Conservation (phyloP, 805 yeast species). For the Cyberlindnera mrakii region DNA sequence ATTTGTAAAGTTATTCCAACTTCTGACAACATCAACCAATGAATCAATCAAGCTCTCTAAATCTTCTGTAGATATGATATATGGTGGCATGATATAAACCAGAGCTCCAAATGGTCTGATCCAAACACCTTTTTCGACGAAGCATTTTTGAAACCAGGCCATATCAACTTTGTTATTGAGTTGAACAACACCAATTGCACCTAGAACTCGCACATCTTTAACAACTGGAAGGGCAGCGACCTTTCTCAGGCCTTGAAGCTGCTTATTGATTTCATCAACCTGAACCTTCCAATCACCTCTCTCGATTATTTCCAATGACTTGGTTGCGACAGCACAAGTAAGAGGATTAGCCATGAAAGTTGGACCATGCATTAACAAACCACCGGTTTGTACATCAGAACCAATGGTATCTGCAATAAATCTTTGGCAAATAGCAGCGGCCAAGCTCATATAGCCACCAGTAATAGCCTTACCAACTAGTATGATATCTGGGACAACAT, state of each 20-base stretch:
- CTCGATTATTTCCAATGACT: slow-evolving; percentile 19
- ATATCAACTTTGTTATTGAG: slow-evolving; percentile 13
- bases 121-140: slow-evolving; percentile 16
- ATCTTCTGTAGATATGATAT: slow-evolving; percentile 16
- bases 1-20: slow-evolving; percentile 1
- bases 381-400: slow-evolving; percentile 13
- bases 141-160: slow-evolving; percentile 18
- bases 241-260: neutral
- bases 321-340: slow-evolving; percentile 23
- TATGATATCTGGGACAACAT: slow-evolving; percentile 22
- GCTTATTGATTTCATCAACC: neutral
- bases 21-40: slow-evolving; percentile 5
- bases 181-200: slow-evolving; percentile 23
- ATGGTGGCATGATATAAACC: slow-evolving; percentile 25
- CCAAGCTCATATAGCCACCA: slow-evolving; percentile 23
- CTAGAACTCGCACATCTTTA: slow-evolving; percentile 15
- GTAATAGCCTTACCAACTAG: slow-evolving; percentile 23
- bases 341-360: slow-evolving; percentile 26
- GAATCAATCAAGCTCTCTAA: slow-evolving; percentile 8
- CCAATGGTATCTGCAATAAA: slow-evolving; percentile 17
- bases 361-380: slow-evolving; percentile 26
- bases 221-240: slow-evolving; percentile 5
- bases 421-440: slow-evolving; percentile 17
- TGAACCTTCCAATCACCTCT: slow-evolving; percentile 20
- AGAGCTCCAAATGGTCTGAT: slow-evolving; percentile 22